phyloP scores from a whole-genome alignment of 2,329 filamentous ascomycete genomes.

The Aspergillus fumigatus region DNA sequence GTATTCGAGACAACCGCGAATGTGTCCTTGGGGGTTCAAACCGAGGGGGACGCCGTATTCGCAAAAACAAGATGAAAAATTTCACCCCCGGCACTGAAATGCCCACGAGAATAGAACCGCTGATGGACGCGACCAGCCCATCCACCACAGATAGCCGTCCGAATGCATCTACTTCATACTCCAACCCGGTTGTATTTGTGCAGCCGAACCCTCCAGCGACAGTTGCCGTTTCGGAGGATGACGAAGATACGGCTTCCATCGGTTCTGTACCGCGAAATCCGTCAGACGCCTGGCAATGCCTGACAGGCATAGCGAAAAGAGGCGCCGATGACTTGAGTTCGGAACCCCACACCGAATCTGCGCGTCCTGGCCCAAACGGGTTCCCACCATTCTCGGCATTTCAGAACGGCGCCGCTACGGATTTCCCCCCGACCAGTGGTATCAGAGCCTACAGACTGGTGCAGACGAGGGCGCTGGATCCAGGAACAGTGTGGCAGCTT shows the following conservation, averaged over 20 bases:
- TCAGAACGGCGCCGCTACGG: constrained; percentile 22
- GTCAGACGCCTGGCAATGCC: constrained; percentile 46
- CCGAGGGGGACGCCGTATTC: constrained; percentile 54
- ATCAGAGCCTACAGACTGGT: constrained; percentile 42
- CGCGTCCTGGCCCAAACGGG: constrained; percentile 18
- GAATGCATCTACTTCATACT: constrained; percentile 25
- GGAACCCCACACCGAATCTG: constrained; percentile 19
- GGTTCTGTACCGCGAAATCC: constrained; percentile 43
- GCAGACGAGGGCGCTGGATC: constrained; percentile 43
- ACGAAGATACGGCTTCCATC: constrained; percentile 40
- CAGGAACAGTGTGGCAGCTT: constrained; percentile 49
- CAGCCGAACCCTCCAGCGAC: constrained; percentile 28
- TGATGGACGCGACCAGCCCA: constrained; percentile 22
- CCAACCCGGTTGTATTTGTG: constrained; percentile 31
- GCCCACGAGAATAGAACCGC: constrained; percentile 23
- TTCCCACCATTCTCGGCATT: constrained; percentile 23
- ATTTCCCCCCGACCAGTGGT: constrained; percentile 27
- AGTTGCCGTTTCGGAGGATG: constrained; percentile 25
- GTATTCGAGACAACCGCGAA: constrained; percentile 54
- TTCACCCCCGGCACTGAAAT: constrained; percentile 24
- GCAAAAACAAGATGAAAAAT: constrained; percentile 47
- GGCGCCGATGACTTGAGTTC: constrained; percentile 22
- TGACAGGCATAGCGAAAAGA: constrained; percentile 43
- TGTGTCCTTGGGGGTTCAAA: constrained; percentile 58
- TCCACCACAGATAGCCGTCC: constrained; percentile 23